Conservation (phyloP, 805 yeast species). For the Hanseniaspora jakobsenii region DNA sequence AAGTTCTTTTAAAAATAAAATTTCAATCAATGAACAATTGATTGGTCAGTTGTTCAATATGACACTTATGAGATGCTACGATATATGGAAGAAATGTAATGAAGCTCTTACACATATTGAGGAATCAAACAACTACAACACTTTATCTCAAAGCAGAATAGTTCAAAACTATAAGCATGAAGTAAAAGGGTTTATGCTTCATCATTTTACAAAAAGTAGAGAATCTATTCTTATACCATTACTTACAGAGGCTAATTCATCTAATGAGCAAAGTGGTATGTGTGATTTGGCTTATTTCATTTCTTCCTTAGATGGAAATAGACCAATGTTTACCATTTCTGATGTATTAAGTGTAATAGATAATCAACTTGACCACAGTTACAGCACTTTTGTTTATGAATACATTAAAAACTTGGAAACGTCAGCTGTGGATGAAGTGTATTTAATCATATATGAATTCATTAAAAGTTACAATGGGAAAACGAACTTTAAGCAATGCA, state of each 20-base stretch:
- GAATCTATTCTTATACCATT: not conserved
- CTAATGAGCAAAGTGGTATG: not conserved
- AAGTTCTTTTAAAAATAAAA: slow-evolving; percentile 26
- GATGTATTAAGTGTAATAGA: slow-evolving; percentile 33
- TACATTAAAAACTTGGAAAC: slow-evolving; percentile 58
- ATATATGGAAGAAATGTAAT: slow-evolving; percentile 50
- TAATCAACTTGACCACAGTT: not conserved
- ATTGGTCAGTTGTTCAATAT: slow-evolving; percentile 54
- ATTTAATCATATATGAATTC: slow-evolving; percentile 46
- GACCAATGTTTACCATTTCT: slow-evolving; percentile 64
- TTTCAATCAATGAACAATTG: slow-evolving; percentile 36
- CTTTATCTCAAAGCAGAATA: slow-evolving; percentile 1
- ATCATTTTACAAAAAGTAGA: slow-evolving; percentile 32
- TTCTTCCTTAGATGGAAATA: slow-evolving; percentile 76
- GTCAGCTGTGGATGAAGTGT: slow-evolving; percentile 72
- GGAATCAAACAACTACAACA: slow-evolving; percentile 34
- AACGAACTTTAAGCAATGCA: slow-evolving; percentile 20
- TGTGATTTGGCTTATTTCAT: slow-evolving; percentile 31
- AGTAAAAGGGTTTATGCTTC: slow-evolving; percentile 53
- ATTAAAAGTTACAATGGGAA: slow-evolving; percentile 56
- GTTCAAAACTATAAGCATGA: slow-evolving; percentile 55
- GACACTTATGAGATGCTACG: slow-evolving; percentile 42
- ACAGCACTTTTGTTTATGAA: slow-evolving; percentile 38
- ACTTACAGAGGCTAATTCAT: not conserved
- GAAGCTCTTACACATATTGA: slow-evolving; percentile 20